A percentile compares a stretch with the other conserved stretches of the same genome.
Conservation (phyloP, 805 yeast species). For the Candida fluviatilis region DNA sequence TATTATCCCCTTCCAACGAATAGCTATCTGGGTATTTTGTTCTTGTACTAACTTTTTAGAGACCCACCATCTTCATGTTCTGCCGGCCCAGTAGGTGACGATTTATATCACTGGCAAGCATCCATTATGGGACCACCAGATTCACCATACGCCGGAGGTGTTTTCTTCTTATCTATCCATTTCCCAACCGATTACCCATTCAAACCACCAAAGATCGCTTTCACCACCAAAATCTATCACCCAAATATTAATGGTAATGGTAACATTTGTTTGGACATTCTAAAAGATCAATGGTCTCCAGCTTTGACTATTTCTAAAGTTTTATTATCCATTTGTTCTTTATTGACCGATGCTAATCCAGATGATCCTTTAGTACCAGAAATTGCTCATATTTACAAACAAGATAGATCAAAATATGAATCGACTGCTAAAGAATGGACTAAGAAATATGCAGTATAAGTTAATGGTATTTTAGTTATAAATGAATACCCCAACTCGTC, state of each 20-base stretch:
- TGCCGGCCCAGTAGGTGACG: constrained; percentile 98
- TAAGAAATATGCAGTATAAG: constrained; percentile 87
- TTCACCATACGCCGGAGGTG: constrained; percentile 86
- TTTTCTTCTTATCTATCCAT: constrained; percentile 90
- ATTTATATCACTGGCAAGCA: constrained; percentile 98
- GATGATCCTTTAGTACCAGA: constrained; percentile 99
- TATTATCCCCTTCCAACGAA: too few relatives aligned
- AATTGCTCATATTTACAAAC: constrained; percentile 93
- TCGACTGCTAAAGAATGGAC: constrained; percentile 99
- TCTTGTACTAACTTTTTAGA: constrained; percentile 38
- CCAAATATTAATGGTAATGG: constrained; percentile 97
- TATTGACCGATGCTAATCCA: constrained; percentile 96
- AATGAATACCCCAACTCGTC: neutral
- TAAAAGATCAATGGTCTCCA: constrained; percentile 99
- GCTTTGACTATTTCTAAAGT: constrained; percentile 96
- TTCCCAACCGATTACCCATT: constrained; percentile 99
- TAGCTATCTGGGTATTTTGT: too few relatives aligned
- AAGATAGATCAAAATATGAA: constrained; percentile 90
- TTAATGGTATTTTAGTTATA: neutral
- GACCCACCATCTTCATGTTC: constrained; percentile 99
- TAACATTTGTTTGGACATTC: constrained; percentile 91
- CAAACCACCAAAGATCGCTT: constrained; percentile 88
- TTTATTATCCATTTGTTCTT: constrained; percentile 87
- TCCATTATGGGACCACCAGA: constrained; percentile 99
- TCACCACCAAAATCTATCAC: constrained; percentile 94